phyloP scores from a whole-genome alignment of 1,139 yeast genomes.

The Candida albicans region DNA sequence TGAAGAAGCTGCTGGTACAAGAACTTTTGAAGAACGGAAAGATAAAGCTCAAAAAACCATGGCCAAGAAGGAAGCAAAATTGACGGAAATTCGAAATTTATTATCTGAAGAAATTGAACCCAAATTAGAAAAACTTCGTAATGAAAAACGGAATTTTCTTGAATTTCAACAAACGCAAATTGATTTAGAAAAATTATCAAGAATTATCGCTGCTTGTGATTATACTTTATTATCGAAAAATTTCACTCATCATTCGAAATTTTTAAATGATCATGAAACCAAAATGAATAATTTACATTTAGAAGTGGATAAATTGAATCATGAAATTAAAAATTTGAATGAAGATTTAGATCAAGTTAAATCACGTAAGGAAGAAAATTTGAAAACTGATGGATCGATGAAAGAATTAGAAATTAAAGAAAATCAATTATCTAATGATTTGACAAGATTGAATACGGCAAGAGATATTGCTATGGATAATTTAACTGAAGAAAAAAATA shows the following conservation, averaged over 20 bases:
- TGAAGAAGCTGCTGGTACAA: conserved; percentile 98
- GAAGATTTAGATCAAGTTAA: conserved; percentile 62
- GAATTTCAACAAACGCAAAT: conserved; percentile 86
- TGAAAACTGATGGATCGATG: conserved; percentile 61
- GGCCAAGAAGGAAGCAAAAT: conserved; percentile 84
- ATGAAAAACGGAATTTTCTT: conserved; percentile 77
- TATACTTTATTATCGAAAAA: conserved; percentile 48
- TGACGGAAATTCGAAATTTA: conserved; percentile 71
- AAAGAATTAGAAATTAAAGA: conserved; percentile 62
- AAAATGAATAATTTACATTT: conserved; percentile 36
- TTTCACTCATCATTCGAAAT: conserved; percentile 41
- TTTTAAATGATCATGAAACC: conserved; percentile 35
- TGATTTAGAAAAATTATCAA: conserved; percentile 72
- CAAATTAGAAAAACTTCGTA: conserved; percentile 75
- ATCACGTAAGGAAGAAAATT: conserved; percentile 56
- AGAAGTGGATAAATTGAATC: conserved; percentile 43
- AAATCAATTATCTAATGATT: conserved; percentile 57
- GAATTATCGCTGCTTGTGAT: conserved; percentile 79
- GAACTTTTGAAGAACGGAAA: conserved; percentile 91
- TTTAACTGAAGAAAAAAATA: conserved; percentile 46
- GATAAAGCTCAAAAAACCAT: conserved; percentile 91
- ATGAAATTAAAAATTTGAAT: conserved; percentile 60
- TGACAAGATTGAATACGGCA: conserved; percentile 68
- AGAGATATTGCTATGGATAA: conserved; percentile 58
- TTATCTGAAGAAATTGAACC: conserved; percentile 91